Evolutionary conservation across 805 yeast genomes (phyloP), one percentile per base, ranked within the genome.

Genomic region (Wickerhamiella domercqiae): DNA sequence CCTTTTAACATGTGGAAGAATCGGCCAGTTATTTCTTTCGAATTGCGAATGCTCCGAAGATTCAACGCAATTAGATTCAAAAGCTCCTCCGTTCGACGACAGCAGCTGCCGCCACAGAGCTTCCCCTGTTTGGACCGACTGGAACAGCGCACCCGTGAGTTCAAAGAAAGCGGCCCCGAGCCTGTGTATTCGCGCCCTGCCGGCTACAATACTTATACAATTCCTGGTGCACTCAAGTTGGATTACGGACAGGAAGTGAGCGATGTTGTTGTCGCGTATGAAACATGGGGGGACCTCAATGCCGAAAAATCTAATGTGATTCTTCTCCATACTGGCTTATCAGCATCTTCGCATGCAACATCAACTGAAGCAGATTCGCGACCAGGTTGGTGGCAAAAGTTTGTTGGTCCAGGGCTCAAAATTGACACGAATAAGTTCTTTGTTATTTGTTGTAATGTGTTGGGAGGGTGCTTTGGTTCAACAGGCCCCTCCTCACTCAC

Each of bases 301-400:
- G 54, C 59, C 2, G 67, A 63, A 33, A 71, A 62, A 44, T 70
- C 78, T 16, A 86, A 86, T 52, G 79, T 84, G 9, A 70, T 86
- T 16, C 62, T 86, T 26, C 59, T 86, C 7, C 95, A 86, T 51
- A 86, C 96, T 0, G 96, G 96, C 0, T 65, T 86, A 15, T 80
- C 94, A 0, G 95, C 95, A 0, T 80, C 94, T 0, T 81, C 94
- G 2, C 96, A 86, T 61, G 96, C 95, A 7, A 78, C 72, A 50
- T 80, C 94, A 2, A 90, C 80, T 42, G 61, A 64, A 0, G 62
- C 68, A 21, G 84, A 84, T 54, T 55, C 70, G 4, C 69, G 70
- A 43, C 72, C 74, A 4, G 96, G 96, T 13, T 86, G 96, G 96
- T 86, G 96, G 96, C 95, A 86, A 53, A 68, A 73, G 40, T 84